These are phyloP conservation scores for Colletotrichum sublineola DNA, from an alignment of 2,329 filamentous ascomycete species.

Conservation along the genomic window DNA sequence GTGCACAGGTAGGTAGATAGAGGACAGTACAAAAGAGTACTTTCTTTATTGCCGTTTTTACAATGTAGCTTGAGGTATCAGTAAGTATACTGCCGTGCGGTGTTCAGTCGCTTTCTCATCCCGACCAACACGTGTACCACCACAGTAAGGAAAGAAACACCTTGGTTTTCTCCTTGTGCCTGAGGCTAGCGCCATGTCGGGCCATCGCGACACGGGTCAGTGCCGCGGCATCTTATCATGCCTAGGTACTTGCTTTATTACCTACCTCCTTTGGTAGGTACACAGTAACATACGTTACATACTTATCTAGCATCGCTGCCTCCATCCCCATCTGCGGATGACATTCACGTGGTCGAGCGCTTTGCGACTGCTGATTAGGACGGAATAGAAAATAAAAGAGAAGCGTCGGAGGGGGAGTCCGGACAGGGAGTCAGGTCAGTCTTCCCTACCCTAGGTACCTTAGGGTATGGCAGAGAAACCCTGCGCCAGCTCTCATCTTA, in stretches of 20 bases:
- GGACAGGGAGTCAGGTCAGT: background rate
- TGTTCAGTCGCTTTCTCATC: conserved; percentile 1
- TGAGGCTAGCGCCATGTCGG: background rate
- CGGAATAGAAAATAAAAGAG: background rate
- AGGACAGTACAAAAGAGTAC: no score
- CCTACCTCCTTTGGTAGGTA: background rate
- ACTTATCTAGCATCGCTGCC: background rate
- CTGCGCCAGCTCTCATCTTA: conserved; percentile 11
- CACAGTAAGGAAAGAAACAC: background rate
- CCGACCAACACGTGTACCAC: conserved; percentile 15
- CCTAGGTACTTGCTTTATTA: background rate
- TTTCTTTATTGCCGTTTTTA: no score
- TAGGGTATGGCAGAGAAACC: background rate
- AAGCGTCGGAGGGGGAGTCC: background rate
- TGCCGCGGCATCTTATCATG: background rate
- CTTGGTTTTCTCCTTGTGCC: background rate
- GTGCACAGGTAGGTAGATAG: background rate
- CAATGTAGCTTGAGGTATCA: no score
- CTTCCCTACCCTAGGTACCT: background rate
- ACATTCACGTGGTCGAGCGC: background rate
- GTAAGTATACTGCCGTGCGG: no score
- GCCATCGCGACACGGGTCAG: background rate
- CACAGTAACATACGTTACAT: no score
- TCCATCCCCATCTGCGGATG: conserved; percentile 2
- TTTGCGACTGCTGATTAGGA: background rate